These are phyloP conservation scores for Pyrenula massariospora DNA, from an alignment of 495 filamentous ascomycete genomes.

Conservation along the genomic window DNA sequence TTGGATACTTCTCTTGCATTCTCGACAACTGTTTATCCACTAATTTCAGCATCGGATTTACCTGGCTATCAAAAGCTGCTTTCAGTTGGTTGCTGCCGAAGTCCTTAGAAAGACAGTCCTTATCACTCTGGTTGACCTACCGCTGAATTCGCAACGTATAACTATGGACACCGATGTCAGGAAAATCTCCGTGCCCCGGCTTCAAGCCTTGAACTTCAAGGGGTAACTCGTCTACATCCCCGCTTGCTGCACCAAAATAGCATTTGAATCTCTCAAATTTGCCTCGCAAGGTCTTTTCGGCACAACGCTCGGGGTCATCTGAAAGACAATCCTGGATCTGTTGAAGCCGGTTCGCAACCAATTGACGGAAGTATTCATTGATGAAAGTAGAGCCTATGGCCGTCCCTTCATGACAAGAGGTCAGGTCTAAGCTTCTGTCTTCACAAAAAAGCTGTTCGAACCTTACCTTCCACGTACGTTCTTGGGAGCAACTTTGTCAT, in stretches of 20 bases:
- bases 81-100: slow-evolving; percentile 16
- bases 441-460: neutral
- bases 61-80: slow-evolving; percentile 23
- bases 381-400: slow-evolving; percentile 29
- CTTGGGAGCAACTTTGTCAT: slow-evolving; percentile 21
- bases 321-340: slow-evolving; percentile 11
- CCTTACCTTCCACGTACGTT: slow-evolving; percentile 23
- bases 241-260: slow-evolving; percentile 20
- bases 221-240: slow-evolving; percentile 12
- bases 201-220: slow-evolving; percentile 17
- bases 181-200: slow-evolving; percentile 6
- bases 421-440: neutral
- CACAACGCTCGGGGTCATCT: slow-evolving; percentile 8
- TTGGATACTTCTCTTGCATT: slow-evolving; percentile 11
- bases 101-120: neutral
- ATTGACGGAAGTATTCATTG: slow-evolving; percentile 17
- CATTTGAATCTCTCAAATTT: slow-evolving; percentile 29
- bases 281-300: slow-evolving; percentile 22
- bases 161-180: slow-evolving; percentile 16
- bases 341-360: slow-evolving; percentile 13
- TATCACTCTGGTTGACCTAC: slow-evolving; percentile 6
- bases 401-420: slow-evolving; percentile 8
- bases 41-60: slow-evolving; percentile 20
- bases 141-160: slow-evolving; percentile 20
- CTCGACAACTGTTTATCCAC: slow-evolving; percentile 23